Evolutionary conservation across 106 monocot species (phyloP).

Genomic region (Allium sativum): DNA sequence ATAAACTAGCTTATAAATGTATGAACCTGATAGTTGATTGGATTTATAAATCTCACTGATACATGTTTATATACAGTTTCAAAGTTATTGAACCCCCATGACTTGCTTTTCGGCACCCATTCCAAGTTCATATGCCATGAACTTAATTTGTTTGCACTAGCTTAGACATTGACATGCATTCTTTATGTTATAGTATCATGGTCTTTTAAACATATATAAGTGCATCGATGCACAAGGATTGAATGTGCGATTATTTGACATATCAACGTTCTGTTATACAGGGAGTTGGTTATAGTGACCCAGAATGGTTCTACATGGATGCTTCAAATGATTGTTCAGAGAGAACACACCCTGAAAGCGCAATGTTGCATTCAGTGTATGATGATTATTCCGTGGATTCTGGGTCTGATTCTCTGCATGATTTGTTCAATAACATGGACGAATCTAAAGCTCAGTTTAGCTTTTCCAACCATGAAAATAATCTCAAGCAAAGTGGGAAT

Average conservation of each 20-base stretch:
- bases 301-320: conserved; percentile 3
- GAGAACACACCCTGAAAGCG: conserved; percentile 3
- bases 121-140: too few species aligned
- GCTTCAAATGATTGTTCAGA: background rate
- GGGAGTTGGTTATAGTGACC: background rate
- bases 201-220: too few species aligned
- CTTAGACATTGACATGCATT: too few species aligned
- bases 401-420: conserved; percentile 25
- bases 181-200: too few species aligned
- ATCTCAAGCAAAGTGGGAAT: conserved; percentile 22
- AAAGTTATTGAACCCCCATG: too few species aligned
- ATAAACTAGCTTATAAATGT: too few species aligned
- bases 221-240: too few species aligned
- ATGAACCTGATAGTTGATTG: too few species aligned
- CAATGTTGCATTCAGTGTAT: conserved; percentile 4
- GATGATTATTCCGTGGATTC: conserved; percentile 27
- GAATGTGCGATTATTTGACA: background rate
- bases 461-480: conserved; percentile 2
- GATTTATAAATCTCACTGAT: too few species aligned
- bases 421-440: conserved; percentile 14
- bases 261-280: conserved; percentile 2
- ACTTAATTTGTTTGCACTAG: too few species aligned
- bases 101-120: too few species aligned
- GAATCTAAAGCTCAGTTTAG: conserved; percentile 11
- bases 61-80: too few species aligned